Percentiles rank a stretch among this genome's conserved stretches.
Evolutionary conservation across 495 filamentous ascomycete genomes (phyloP).

Genomic region (Astrothelium subdiscretum): DNA sequence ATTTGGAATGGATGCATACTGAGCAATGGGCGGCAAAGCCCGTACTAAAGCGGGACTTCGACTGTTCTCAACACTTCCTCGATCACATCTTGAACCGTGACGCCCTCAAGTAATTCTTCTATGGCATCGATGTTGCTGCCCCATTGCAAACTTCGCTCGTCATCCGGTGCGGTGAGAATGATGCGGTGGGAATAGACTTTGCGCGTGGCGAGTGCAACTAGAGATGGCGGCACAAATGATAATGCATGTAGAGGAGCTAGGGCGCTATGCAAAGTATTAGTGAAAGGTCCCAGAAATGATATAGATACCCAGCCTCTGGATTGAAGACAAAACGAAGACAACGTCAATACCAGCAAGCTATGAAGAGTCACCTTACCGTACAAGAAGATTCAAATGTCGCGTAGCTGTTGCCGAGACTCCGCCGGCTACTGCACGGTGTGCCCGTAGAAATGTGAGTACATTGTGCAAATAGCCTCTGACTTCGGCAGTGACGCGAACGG

Average conservation of each 20-base stretch:
- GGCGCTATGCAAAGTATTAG: slow-evolving; percentile 28
- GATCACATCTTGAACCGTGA: slow-evolving; percentile 65
- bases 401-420: slow-evolving; percentile 70
- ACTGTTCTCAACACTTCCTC: slow-evolving; percentile 68
- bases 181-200: slow-evolving; percentile 87
- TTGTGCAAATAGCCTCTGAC: slow-evolving; percentile 74
- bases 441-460: slow-evolving; percentile 69
- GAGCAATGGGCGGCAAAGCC: background rate
- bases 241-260: slow-evolving; percentile 78
- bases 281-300: background rate
- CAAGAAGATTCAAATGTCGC: slow-evolving; percentile 56
- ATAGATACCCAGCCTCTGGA: background rate
- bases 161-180: slow-evolving; percentile 49
- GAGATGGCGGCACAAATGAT: slow-evolving; percentile 69
- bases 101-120: slow-evolving; percentile 48
- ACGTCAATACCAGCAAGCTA: too few species aligned
- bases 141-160: slow-evolving; percentile 85
- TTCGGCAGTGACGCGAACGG: slow-evolving; percentile 46
- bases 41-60: slow-evolving; percentile 51
- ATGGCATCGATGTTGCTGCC: slow-evolving; percentile 69
- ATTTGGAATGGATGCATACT: background rate
- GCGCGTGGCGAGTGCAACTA: slow-evolving; percentile 69
- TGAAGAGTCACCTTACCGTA: slow-evolving; percentile 42
- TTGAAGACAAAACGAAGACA: background rate
- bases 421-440: slow-evolving; percentile 72